Base-by-base conservation (phyloP, 2,329 filamentous ascomycete species). In the Alternaria ventricosa region DNA sequence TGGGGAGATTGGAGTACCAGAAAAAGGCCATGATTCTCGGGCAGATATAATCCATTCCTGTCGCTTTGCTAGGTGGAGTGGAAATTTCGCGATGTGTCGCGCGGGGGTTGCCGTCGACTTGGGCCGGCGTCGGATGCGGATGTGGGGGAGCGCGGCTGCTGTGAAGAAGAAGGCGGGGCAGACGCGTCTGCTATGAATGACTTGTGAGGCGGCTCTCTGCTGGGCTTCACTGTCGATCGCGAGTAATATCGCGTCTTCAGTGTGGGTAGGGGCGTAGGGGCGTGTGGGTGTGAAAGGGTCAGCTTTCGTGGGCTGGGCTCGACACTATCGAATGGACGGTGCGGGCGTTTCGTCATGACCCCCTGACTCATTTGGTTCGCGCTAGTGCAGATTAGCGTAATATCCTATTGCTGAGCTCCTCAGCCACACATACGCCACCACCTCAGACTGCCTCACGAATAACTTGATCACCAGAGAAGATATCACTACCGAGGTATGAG, bases 11-110 rank as follows among this genome's bases (percentile, higher is more conserved):
- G 55, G 61, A 69, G 64, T 65, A 67, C 71, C 71, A 65, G 62
- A 55, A 68, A 71, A 62, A 70, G 55, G 71, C 71, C 71, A 74
- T 74, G 67, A 67, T 64, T 69, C 58, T 69, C 50, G 60, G 66
- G 63, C 58, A 59, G 50, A 61, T 47, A 57, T 58, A 53, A 57
- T 68, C 61, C 71, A 72, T 74, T 71, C 65, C 70, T 70, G 18
- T 61, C 58, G 66, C 51, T 66, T 64, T 44, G 41, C 23, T 56
- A 45, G 41, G 50, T 46, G 51, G 57, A 22, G 20, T 55, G 45
- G 30, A 47, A 33, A 23, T 46, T 60, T 60, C 44, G 61, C 46
- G 51, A 50, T 15, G 46, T 60, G 50, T 45, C 56, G 50, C 55
- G 55, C 44, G 50, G 36, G 55, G 46, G 55, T 43, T 55, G 50